Conservation (phyloP, 495 filamentous ascomycete genomes). For the Podospora australis region DNA sequence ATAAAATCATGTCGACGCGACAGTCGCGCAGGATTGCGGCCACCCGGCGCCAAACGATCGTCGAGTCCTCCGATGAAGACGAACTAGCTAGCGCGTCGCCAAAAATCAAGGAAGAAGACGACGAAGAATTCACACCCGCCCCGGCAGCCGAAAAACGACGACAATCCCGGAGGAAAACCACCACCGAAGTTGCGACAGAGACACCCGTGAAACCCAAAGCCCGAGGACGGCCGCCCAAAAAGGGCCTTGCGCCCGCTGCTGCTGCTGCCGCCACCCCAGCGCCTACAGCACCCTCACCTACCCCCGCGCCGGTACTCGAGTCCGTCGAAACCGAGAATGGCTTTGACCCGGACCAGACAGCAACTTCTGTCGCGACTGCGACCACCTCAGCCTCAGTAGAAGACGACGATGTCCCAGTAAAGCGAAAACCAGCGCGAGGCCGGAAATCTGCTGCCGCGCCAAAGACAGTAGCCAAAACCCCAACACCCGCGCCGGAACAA, state of each 20-base stretch:
- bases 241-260: slow-evolving; percentile 18
- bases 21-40: slow-evolving; percentile 65
- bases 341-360: slow-evolving; percentile 51
- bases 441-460: slow-evolving; percentile 47
- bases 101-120: slow-evolving; percentile 47
- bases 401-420: slow-evolving; percentile 24
- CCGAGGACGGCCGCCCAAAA: slow-evolving; percentile 30
- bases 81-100: slow-evolving; percentile 44
- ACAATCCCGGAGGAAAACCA: slow-evolving; percentile 51
- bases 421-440: slow-evolving; percentile 37
- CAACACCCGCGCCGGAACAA: slow-evolving; percentile 48
- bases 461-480: slow-evolving; percentile 21
- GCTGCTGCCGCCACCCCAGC: too few relatives aligned
- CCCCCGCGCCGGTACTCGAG: slow-evolving; percentile 39
- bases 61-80: slow-evolving; percentile 74
- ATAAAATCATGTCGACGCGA: slow-evolving; percentile 53
- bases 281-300: background rate
- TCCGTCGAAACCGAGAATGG: slow-evolving; percentile 50
- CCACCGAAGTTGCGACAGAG: slow-evolving; percentile 26
- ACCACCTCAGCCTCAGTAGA: background rate
- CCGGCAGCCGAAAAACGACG: slow-evolving; percentile 40
- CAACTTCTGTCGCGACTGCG: slow-evolving; percentile 43
- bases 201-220: slow-evolving; percentile 18
- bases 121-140: slow-evolving; percentile 69
- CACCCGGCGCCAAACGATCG: slow-evolving; percentile 58